Base-by-base conservation (phyloP, 139 green algal genomes). In the Zygnema circumcarinatum region DNA sequence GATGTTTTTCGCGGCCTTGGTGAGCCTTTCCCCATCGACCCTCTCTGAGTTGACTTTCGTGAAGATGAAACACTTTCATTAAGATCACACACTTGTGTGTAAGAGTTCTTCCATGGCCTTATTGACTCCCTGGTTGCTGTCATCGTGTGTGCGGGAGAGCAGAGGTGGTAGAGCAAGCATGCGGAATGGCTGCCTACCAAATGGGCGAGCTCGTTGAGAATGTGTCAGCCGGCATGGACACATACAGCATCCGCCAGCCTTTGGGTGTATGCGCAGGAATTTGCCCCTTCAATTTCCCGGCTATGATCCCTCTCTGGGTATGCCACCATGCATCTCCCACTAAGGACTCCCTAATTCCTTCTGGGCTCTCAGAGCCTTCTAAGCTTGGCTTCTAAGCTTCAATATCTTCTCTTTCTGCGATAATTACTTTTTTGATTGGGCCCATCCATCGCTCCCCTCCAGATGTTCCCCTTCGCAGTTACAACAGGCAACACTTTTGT, bases 231-330 rank as follows among this genome's bases (percentile, higher is more conserved):
- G 97, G 96, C 79, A 98, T 99, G 62, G 97, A 99, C 93, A 98
- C 95, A 76, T 96, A 96, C 92, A 95, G 91, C 74, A 91, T 98
- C 2, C 85, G 94, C 1, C 95, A 99, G 90, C 97, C 97, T 0
- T 93, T 99, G 16, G 96, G 96, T 81, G 97, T 99, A 52, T 67
- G 29, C 62, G 38, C 53, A 47, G 93, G 94, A 95, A 99, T 99
- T 87, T 98, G 96, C 88, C 97, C 97, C 42, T 99, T 99, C 94
- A 99, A 99, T 93, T 99, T 99, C 91, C 97, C 97, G 0, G 95
- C 91, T 52, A 93, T 94, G 91, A 87, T 94, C 42, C 90, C 90
- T 31, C 76, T 93, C 2, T 93, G 90, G 90, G 85, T 90, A 39
- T 85, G 85, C 68, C 52, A 25, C 16, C 16, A 3, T 25, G 16